Percentiles rank a stretch among this genome's conserved stretches.
phyloP scores from a whole-genome alignment of 2,329 filamentous ascomycete genomes.

The Fusarium piperis region DNA sequence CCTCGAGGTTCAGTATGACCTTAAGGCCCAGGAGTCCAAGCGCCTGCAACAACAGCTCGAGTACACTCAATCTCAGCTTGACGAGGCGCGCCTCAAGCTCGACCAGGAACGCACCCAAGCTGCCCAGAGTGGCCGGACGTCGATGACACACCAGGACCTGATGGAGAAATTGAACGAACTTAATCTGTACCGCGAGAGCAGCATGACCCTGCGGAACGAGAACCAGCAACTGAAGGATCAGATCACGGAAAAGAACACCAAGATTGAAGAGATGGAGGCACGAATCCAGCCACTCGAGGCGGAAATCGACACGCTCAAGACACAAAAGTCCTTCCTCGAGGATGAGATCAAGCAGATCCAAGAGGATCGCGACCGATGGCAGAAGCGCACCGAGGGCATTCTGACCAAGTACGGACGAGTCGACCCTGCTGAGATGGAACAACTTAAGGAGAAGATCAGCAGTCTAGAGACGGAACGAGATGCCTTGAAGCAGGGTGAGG shows the following conservation, averaged over 20 bases:
- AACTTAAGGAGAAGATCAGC: conserved; percentile 81
- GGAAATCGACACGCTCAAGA: conserved; percentile 83
- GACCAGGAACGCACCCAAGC: conserved; percentile 86
- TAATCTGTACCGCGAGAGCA: conserved; percentile 95
- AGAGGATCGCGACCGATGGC: conserved; percentile 92
- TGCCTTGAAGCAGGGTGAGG: conserved; percentile 59
- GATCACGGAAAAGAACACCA: conserved; percentile 77
- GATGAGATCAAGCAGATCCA: conserved; percentile 90
- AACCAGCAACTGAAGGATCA: conserved; percentile 81
- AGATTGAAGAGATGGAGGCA: conserved; percentile 77
- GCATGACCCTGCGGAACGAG: conserved; percentile 88
- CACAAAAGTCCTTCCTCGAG: conserved; percentile 80
- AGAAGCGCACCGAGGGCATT: conserved; percentile 95
- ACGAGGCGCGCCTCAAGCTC: conserved; percentile 87
- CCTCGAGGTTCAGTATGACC: conserved; percentile 92
- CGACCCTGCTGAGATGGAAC: conserved; percentile 91
- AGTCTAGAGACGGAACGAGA: conserved; percentile 73
- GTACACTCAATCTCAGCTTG: conserved; percentile 86
- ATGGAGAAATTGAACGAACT: conserved; percentile 96
- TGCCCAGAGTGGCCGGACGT: conserved; percentile 76
- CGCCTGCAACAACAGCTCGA: conserved; percentile 90
- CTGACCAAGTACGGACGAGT: conserved; percentile 95
- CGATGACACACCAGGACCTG: conserved; percentile 85
- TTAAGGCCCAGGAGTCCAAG: conserved; percentile 88
- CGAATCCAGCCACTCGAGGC: conserved; percentile 85